Conservation (phyloP, 176 grass and related monocot genomes). For the Carex scoparia region DNA sequence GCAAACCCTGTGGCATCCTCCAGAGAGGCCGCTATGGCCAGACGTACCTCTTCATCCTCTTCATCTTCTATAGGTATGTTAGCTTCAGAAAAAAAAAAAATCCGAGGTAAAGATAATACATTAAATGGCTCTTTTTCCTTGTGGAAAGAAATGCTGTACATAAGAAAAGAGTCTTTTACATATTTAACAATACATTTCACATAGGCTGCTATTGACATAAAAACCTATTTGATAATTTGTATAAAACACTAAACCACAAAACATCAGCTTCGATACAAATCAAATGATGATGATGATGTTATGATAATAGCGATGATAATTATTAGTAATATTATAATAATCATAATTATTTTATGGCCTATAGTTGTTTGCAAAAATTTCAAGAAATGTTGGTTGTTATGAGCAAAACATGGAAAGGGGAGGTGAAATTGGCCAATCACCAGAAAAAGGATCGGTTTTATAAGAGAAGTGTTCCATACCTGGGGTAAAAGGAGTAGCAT, state of each 20-base stretch:
- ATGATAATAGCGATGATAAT: no score
- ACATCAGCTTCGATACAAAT: background rate
- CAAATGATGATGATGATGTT: no score
- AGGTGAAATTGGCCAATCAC: background rate
- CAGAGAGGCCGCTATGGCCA: conserved; percentile 53
- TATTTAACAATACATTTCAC: background rate
- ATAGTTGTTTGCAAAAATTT: background rate
- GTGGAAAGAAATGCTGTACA: background rate
- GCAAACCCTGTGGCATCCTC: conserved; percentile 36
- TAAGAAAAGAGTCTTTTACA: background rate
- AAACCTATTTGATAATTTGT: background rate
- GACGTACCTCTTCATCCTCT: conserved; percentile 65
- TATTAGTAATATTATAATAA: background rate
- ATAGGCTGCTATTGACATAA: background rate
- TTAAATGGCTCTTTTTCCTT: background rate
- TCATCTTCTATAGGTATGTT: conserved; percentile 30
- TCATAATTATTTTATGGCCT: background rate
- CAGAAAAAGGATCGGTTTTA: background rate
- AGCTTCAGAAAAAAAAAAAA: conserved; percentile 35
- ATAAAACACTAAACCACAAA: background rate
- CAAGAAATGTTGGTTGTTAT: background rate
- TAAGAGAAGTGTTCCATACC: conserved; percentile 27
- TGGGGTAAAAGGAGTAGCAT: conserved; percentile 36
- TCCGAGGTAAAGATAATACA: background rate
- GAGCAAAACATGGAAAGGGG: background rate